These are phyloP conservation scores for Pelagophyceae sp. DNA, from an alignment of 352 stramenopile genomes.

Conservation along the genomic window DNA sequence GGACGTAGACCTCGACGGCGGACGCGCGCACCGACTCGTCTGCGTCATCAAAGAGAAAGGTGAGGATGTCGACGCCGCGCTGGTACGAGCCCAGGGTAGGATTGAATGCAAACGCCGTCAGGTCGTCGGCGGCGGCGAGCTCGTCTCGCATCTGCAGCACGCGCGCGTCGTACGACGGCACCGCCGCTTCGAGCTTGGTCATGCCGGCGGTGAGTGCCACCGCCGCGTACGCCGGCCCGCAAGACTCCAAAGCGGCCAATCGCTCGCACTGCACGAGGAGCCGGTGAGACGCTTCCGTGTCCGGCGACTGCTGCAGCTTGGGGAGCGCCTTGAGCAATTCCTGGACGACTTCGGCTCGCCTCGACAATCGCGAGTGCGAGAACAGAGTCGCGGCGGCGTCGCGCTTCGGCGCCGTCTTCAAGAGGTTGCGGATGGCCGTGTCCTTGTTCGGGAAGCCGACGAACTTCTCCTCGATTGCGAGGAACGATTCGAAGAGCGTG, in stretches of 20 bases:
- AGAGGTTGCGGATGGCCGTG: constrained; percentile 51
- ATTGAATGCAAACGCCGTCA: not conserved
- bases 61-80: constrained; percentile 62
- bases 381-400: constrained; percentile 46
- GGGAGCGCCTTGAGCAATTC: constrained; percentile 47
- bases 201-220: constrained; percentile 60
- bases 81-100: not conserved
- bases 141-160: constrained; percentile 16
- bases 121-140: not conserved
- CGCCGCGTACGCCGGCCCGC: constrained; percentile 57
- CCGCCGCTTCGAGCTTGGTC: constrained; percentile 13
- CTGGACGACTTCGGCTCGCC: constrained; percentile 46
- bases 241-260: constrained; percentile 39
- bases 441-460: constrained; percentile 23
- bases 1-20: constrained; percentile 70
- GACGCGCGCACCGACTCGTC: constrained; percentile 46
- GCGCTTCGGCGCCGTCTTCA: constrained; percentile 46
- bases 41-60: constrained; percentile 56
- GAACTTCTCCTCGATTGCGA: constrained; percentile 19
- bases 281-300: constrained; percentile 40
- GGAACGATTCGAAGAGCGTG: not conserved
- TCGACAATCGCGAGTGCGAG: constrained; percentile 48
- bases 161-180: constrained; percentile 21
- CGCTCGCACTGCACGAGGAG: constrained; percentile 43
- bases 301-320: constrained; percentile 51